Evolutionary conservation across 1,284 basidiomycete species (phyloP).

Genomic region (Leccinum angustisporum): DNA sequence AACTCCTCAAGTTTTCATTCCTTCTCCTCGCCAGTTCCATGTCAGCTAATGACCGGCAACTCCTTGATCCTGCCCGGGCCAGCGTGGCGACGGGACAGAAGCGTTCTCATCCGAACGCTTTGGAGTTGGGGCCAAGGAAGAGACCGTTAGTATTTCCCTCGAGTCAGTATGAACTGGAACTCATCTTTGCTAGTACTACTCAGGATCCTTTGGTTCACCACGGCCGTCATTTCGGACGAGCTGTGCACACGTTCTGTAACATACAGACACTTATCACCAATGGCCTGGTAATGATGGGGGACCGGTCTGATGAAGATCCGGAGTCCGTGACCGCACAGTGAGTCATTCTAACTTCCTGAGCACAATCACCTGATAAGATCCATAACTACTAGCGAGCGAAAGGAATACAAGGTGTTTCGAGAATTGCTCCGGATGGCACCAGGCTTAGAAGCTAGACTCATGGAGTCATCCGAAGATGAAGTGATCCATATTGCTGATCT

Average conservation of each 20-base stretch:
- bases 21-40: not conserved
- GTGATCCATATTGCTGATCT: not conserved
- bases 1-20: no score
- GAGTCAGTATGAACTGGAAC: not conserved
- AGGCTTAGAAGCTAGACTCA: not conserved
- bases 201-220: slow-evolving; percentile 1
- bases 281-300: not conserved
- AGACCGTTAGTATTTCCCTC: not conserved
- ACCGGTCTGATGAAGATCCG: not conserved
- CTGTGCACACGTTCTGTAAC: not conserved
- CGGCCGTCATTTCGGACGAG: not conserved
- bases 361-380: not conserved
- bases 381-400: not conserved
- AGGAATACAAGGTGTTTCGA: not conserved
- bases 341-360: not conserved
- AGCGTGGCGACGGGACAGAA: not conserved
- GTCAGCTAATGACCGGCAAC: not conserved
- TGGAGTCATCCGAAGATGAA: not conserved
- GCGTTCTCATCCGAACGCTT: not conserved
- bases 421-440: not conserved
- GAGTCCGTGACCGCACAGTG: not conserved
- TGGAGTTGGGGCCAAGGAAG: not conserved
- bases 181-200: not conserved
- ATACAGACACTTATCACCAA: not conserved
- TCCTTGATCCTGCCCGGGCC: not conserved